phyloP scores from a whole-genome alignment of 163 green algal species.

The Volvox carteri region DNA sequence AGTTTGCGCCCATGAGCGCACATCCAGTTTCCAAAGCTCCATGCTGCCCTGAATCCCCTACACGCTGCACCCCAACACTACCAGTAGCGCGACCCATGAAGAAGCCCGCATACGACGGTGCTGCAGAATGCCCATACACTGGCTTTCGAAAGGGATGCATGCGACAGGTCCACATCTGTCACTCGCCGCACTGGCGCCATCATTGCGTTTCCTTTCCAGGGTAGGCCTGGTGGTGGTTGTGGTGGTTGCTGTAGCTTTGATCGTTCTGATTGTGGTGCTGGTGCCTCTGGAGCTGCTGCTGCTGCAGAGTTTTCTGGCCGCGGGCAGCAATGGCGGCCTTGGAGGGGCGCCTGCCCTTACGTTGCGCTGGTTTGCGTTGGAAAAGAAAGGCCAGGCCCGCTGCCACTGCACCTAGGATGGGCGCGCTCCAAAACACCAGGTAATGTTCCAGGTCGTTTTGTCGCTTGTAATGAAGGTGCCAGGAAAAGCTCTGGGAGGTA shows the following conservation, averaged over 20 bases:
- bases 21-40: too few relatives aligned
- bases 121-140: not conserved
- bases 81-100: too few relatives aligned
- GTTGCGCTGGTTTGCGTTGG: not conserved
- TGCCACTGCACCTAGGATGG: slow-evolving; percentile 21
- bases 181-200: not conserved
- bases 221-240: not conserved
- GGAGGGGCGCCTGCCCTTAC: not conserved
- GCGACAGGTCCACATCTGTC: too few relatives aligned
- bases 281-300: not conserved
- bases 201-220: not conserved
- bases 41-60: too few relatives aligned
- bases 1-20: too few relatives aligned
- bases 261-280: not conserved
- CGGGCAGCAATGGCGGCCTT: slow-evolving; percentile 5
- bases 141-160: too few relatives aligned
- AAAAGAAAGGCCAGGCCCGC: slow-evolving; percentile 16
- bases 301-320: not conserved
- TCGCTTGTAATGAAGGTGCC: slow-evolving; percentile 52
- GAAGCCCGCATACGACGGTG: not conserved
- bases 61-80: too few relatives aligned
- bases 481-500: slow-evolving; percentile 33
- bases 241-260: not conserved
- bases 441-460: slow-evolving; percentile 46
- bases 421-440: slow-evolving; percentile 52